Evolutionary conservation across 2,329 filamentous ascomycete genomes (phyloP), one percentile per base, ranked within the genome.

Genomic region (Diaporthe citri): DNA sequence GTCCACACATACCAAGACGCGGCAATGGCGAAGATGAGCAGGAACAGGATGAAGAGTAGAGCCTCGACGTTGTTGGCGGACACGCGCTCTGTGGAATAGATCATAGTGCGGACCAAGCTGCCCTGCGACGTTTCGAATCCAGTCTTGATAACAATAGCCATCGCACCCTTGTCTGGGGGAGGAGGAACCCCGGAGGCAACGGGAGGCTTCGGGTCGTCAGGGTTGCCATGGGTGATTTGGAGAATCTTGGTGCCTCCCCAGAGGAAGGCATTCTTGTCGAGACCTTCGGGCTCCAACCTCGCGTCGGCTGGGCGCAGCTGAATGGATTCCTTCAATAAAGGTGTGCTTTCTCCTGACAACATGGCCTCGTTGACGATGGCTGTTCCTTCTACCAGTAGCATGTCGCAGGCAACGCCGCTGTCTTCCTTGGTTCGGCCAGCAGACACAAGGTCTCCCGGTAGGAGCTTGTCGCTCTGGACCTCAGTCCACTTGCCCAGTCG

Each of bases 1-100:
- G 96, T 92, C 97, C 97, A 99, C 75, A 99, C 97, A 83, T 99
- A 99, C 96, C 97, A 98, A 17, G 97, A 98, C 71, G 97, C 97
- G 73, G 97, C 97, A 82, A 99, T 91, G 80, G 97, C 97, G 86
- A 99, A 99, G 80, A 98, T 91, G 72, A 98, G 90, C 39, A 99
- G 90, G 89, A 99, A 99, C 75, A 99, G 89, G 78, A 99, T 99
- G 87, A 99, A 99, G 76, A 97, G 89, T n/a, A 99, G 87, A 2
- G 97, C 97, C 85, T 99, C 97, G 59, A 93, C 93, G 81, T 99
- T 98, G 86, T 98, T 98, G 79, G 97, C 97, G n/a, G 96, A 98
- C 34, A 99, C 96, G 78, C 96, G 95, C 85, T 99, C 97, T 2
- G 97, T 99, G 1, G 97, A 98, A 87, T 98, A 99, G 81, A 99